Evolutionary conservation across 2,329 filamentous ascomycete genomes (phyloP), one percentile per base, ranked within the genome.

Genomic region (Phialocephala subalpina): DNA sequence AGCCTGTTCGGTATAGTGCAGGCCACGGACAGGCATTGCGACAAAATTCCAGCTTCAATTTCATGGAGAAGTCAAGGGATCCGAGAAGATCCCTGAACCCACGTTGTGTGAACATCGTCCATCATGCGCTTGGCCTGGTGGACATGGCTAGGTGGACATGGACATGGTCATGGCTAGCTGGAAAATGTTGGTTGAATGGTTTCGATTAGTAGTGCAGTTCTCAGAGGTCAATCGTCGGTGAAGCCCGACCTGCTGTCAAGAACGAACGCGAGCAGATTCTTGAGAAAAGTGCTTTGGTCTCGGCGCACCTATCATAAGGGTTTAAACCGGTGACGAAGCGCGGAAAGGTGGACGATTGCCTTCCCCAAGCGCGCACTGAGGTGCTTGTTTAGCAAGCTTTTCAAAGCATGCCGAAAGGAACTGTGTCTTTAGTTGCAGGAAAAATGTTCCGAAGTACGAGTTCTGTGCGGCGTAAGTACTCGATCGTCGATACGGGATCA

Each of bases 51-150:
- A 38, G 12, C 20, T 16, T 38, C 29, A 25, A 57, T 57, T 22
- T 57, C 55, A 57, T 57, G 55, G 55, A 57, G 55, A 57, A 57
- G 55, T 9, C 55, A 36, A 57, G 35, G 55, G 29, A 57, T 57
- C 55, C 55, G 33, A 9, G 55, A 36, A 25, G 18, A 33, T 33
- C 29, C 29, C 29, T 33, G 29, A 33, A 33, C 55, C 55, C 55
- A 57, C 55, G 55, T 57, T 57, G 55, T 38, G 20, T n/a, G 49
- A 53, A 53, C 16, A 18, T 33, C 27, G 49, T 22, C 47, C 47
- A 52, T 52, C 25, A 29, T 53, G 49, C 49, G 49, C 25, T 27
- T 53, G 25, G 12, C 18, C 38, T 14, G 38, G 29, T 33, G n/a
- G 11, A 12, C 36, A 12, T 40, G 9, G 36, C 9, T n/a, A n/a